These are phyloP conservation scores for Paramecium primaurelia DNA, from an alignment of 73 alveolate genomes.

Conservation along the genomic window DNA sequence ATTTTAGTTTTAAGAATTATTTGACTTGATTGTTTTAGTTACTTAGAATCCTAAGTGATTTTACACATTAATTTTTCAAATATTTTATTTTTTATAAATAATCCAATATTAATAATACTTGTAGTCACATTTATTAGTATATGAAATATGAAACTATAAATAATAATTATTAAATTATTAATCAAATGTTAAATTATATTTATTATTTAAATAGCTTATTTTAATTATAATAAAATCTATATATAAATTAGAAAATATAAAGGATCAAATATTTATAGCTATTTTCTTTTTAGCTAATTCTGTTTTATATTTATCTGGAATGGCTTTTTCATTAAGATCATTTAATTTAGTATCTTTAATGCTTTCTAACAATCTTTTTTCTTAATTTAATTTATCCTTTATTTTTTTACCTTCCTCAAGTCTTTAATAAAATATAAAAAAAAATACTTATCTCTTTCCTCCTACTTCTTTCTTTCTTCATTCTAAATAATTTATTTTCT, in stretches of 20 bases:
- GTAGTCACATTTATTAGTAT: no score
- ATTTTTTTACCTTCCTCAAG: slow-evolving; percentile 92
- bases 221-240: not conserved
- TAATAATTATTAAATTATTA: no score
- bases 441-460: slow-evolving; percentile 64
- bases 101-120: no score
- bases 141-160: no score
- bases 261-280: not conserved
- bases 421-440: not conserved
- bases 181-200: no score
- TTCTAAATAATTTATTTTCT: slow-evolving; percentile 73
- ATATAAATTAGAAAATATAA: not conserved
- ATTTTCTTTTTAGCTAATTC: slow-evolving; percentile 87
- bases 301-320: slow-evolving; percentile 84
- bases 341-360: slow-evolving; percentile 80
- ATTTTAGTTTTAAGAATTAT: no score
- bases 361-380: slow-evolving; percentile 82
- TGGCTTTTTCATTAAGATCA: slow-evolving; percentile 66
- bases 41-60: no score
- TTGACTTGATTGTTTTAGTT: no score
- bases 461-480: slow-evolving; percentile 75
- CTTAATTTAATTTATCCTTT: slow-evolving; percentile 78
- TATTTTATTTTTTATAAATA: no score
- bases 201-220: no score
- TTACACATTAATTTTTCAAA: no score